Base-by-base conservation (phyloP, 805 yeast species). In the Cyberlindnera xylosilytica region DNA sequence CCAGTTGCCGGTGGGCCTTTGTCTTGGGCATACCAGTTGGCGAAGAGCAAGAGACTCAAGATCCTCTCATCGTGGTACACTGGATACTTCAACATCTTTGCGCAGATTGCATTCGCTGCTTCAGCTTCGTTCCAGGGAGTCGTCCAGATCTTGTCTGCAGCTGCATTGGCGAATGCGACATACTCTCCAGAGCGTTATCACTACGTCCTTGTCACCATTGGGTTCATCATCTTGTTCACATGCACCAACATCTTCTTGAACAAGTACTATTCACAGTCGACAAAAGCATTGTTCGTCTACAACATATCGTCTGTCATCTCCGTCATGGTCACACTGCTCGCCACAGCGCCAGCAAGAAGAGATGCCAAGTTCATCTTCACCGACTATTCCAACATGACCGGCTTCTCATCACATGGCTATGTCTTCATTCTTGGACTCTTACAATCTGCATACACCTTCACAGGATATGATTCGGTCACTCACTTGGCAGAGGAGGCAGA, bases 401-500 rank as follows among this genome's bases (percentile, higher is more conserved):
- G 61, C 4, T 56, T 52, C 41, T 20, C 42, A 2, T 49, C 58
- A 6, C 57, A 54, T 38, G 55, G 54, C 2, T 53, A 53, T 31
- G 59, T 54, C 39, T 56, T 54, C 44, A 53, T 56, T 28, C 38
- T 56, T 29, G 61, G 61, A 36, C 41, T 56, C n/a, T 38, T 56
- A 15, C 61, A 54, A 36, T 46, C 53, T 20, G 59, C 58, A 9
- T 54, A 50, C 39, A 54, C 59, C 8, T 54, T 65, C 33, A 53
- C 65, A 3, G 58, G 65, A 36, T 63, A 60, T 38, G 69, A 65
- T 45, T 60, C 63, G 4, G 61, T 62, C 3, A 57, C 64, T 9
- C 69, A 63, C 45, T 54, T 62, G 49, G 64, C 68, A 2, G 66
- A 63, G 41, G 68, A 64, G 46, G 57, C 63, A 15, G 55, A 55